These are phyloP conservation scores for Austropuccinia psidii DNA, from an alignment of 1,284 basidiomycete genomes.

Conservation along the genomic window DNA sequence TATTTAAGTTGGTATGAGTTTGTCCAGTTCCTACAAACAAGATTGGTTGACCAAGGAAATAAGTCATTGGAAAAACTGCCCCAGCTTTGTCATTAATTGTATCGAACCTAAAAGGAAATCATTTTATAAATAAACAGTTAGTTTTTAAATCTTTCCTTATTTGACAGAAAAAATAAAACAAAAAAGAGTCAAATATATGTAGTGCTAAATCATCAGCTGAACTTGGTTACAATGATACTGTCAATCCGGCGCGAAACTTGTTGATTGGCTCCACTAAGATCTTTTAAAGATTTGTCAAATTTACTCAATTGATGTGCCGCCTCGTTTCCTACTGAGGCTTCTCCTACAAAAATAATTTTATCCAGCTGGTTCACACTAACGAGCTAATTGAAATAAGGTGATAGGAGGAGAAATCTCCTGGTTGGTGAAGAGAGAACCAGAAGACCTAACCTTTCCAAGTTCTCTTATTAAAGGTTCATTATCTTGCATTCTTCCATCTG, in stretches of 20 bases:
- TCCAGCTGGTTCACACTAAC: constrained; percentile 85
- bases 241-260: constrained; percentile 77
- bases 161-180: background rate
- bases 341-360: constrained; percentile 92
- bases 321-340: constrained; percentile 91
- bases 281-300: constrained; percentile 80
- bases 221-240: constrained; percentile 88
- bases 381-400: no score
- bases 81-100: constrained; percentile 45
- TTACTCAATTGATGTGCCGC: constrained; percentile 91
- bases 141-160: background rate
- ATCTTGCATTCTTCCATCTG: constrained; percentile 97
- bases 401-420: no score
- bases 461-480: constrained; percentile 98
- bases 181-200: background rate
- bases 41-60: constrained; percentile 46
- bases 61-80: constrained; percentile 45
- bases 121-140: background rate
- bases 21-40: constrained; percentile 47
- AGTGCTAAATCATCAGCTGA: constrained; percentile 41
- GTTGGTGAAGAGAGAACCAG: no score
- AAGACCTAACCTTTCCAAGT: constrained; percentile 78
- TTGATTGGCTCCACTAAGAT: constrained; percentile 60
- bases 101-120: background rate
- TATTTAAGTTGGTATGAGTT: no score